phyloP scores from a whole-genome alignment of 2,329 filamentous ascomycete species.

The Emmonsiellopsis sp. region DNA sequence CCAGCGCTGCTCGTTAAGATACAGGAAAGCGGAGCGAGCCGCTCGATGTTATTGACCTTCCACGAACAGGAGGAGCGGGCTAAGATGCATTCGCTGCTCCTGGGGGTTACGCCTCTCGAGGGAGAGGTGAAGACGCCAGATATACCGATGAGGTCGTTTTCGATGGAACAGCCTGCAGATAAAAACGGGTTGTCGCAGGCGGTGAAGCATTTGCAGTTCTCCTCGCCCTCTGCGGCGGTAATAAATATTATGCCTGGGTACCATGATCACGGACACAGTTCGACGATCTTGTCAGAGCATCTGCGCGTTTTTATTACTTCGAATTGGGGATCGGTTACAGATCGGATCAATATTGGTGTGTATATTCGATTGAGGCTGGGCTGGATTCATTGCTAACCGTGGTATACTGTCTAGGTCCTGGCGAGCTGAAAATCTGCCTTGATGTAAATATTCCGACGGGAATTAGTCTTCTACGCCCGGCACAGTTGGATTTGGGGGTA shows the following conservation, averaged over 20 bases:
- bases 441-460: constrained; percentile 54
- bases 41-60: constrained; percentile 71
- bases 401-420: constrained; percentile 42
- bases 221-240: constrained; percentile 38
- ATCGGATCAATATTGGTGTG: constrained; percentile 67
- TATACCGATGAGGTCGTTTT: constrained; percentile 56
- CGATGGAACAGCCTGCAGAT: constrained; percentile 45
- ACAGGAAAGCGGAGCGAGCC: constrained; percentile 49
- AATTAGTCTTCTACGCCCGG: constrained; percentile 59
- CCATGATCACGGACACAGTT: constrained; percentile 48
- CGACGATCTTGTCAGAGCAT: constrained; percentile 66
- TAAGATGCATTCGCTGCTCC: constrained; percentile 62
- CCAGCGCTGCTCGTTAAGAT: constrained; percentile 64
- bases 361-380: neutral
- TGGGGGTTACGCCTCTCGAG: constrained; percentile 58
- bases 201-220: constrained; percentile 28
- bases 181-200: constrained; percentile 18
- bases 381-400: neutral
- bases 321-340: constrained; percentile 67
- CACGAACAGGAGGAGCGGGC: constrained; percentile 61
- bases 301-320: constrained; percentile 68
- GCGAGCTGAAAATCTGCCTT: constrained; percentile 60
- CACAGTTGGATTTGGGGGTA: constrained; percentile 68
- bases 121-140: constrained; percentile 65
- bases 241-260: constrained; percentile 59